Evolutionary conservation across 225 moss, liverwort and hornwort species (phyloP), one percentile per base, ranked within the genome.

Genomic region (Pseudisothecium myosuroides): DNA sequence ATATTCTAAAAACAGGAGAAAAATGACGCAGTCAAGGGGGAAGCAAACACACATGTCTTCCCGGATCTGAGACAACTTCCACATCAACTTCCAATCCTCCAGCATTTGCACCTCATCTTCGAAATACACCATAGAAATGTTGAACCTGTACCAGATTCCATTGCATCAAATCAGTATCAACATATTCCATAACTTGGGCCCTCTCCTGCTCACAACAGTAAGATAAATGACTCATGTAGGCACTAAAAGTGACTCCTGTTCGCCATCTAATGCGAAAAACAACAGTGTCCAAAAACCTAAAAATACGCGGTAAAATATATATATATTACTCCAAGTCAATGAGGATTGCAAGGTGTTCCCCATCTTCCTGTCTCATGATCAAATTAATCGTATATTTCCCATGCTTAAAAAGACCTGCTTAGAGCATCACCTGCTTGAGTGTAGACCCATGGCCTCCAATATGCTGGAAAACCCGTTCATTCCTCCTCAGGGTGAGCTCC

Each of bases 91-190:
- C 54, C 83, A 73, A 75, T 63, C 45, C 66, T 83, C 59, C 69
- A 66, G 49, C 59, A 56, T 72, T 86, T 58, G 88, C 90, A 86
- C 83, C 62, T 87, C 85, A 50, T 69, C 90, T 87, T 89, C 81
- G 79, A 39, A 50, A 73, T 34, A 67, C 61, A 58, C 82, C 82
- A 76, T 63, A 90, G 78, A 82, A 32, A 82, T 77, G 37, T 54
- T 80, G 88, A 75, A 76, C 90, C 93, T 92, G 92, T 85, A 41
- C 49, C 90, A 90, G 80, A 90, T 92, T 88, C 83, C 93, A 89
- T 85, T 89, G 28, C 49, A 80, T 63, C 22, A 56, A 72, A 49
- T 90, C 90, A 92, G 89, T 66, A 88, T 88, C 85, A 76, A 67
- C 78, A 86, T 45, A 66, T 37, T 72, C 54, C 80, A 63, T 34